These are phyloP conservation scores for Clitoria ternatea DNA, from an alignment of 306 rosid genomes.

Conservation along the genomic window DNA sequence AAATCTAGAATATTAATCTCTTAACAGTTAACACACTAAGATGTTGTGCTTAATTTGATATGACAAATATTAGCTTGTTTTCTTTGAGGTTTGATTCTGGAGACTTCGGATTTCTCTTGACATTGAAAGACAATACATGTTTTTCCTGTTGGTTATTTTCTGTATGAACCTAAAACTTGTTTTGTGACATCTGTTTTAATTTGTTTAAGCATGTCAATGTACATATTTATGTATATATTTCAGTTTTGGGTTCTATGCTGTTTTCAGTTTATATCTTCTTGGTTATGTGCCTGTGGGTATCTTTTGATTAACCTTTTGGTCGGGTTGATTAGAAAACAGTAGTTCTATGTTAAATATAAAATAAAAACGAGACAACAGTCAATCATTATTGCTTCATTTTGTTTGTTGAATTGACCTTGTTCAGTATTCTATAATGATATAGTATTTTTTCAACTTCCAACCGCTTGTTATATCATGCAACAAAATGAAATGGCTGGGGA, in stretches of 20 bases:
- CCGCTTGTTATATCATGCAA: background rate
- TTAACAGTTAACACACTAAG: background rate
- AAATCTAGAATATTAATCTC: background rate
- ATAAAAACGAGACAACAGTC: background rate
- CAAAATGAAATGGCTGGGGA: background rate
- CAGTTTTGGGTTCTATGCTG: background rate
- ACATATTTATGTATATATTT: background rate
- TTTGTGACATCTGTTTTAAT: background rate
- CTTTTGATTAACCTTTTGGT: background rate
- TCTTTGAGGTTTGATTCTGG: background rate
- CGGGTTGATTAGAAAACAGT: background rate
- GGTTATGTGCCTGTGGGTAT: background rate
- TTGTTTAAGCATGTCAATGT: background rate
- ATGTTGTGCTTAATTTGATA: background rate
- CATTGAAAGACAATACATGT: background rate
- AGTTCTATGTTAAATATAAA: background rate
- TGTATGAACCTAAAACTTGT: background rate
- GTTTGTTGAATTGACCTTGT: background rate
- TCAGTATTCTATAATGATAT: background rate
- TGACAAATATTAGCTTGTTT: background rate
- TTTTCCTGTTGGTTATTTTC: background rate
- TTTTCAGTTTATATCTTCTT: background rate
- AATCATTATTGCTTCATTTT: background rate
- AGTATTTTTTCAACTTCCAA: background rate
- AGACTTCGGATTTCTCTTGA: background rate